A percentile compares a stretch with the other conserved stretches of the same genome.
Conservation (phyloP, 345 rosid genomes). For the Eucalyptus polyanthemos region DNA sequence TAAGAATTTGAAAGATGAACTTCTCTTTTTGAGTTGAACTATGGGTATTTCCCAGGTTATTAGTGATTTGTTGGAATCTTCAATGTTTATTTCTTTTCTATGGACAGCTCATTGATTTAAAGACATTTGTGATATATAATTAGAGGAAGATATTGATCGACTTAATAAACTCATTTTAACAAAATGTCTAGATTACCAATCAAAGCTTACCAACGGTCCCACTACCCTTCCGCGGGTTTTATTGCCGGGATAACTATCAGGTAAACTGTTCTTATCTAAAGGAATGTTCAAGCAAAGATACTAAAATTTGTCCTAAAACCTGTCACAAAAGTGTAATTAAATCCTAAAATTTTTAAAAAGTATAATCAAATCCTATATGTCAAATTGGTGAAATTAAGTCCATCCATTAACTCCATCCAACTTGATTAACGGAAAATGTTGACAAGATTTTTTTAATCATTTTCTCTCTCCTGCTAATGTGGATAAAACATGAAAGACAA, state of each 20-base stretch:
- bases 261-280: too few relatives aligned
- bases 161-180: background rate
- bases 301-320: too few relatives aligned
- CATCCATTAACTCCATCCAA: too few relatives aligned
- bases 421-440: fast-evolving
- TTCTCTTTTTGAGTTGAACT: background rate
- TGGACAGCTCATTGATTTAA: background rate
- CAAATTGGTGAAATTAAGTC: background rate
- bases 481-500: background rate
- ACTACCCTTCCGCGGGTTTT: background rate
- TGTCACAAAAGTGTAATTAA: too few relatives aligned
- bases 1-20: background rate
- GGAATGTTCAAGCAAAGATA: background rate
- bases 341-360: background rate
- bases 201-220: background rate
- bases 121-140: background rate
- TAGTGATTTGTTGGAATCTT: background rate
- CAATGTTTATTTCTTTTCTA: background rate
- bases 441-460: background rate
- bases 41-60: background rate
- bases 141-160: background rate
- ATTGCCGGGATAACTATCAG: background rate
- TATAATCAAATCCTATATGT: background rate
- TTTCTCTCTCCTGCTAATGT: background rate
- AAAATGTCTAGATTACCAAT: background rate